A percentile compares a stretch with the other conserved stretches of the same genome.
These are phyloP conservation scores for Usnea hakonensis DNA, from an alignment of 495 filamentous ascomycete genomes.

Conservation along the genomic window DNA sequence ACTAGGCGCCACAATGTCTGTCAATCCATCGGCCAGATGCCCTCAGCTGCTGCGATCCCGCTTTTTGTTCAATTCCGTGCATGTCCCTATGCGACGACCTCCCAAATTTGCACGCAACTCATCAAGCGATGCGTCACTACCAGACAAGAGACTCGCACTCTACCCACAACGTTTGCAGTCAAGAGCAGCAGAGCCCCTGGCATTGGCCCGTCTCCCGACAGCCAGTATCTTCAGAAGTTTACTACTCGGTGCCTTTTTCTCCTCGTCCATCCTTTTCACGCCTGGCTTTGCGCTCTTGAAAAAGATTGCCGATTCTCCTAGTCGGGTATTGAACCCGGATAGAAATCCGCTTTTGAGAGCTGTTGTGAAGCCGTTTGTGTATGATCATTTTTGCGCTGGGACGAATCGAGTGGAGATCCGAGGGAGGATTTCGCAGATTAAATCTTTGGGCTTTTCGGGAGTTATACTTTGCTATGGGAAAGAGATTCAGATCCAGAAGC, in stretches of 20 bases:
- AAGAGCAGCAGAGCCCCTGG: constrained; percentile 2
- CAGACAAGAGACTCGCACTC: not conserved
- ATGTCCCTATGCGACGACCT: not conserved
- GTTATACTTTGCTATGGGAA: constrained; percentile 44
- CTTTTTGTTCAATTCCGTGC: not conserved
- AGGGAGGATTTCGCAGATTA: constrained; percentile 37
- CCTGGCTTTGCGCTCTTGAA: constrained; percentile 17
- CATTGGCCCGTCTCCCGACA: constrained; percentile 11
- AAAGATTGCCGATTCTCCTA: constrained; percentile 8
- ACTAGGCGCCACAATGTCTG: not conserved
- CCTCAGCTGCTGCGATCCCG: not conserved
- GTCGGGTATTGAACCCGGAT: constrained; percentile 8
- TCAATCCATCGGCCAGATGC: not conserved
- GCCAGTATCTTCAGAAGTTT: constrained; percentile 13
- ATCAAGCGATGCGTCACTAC: not conserved
- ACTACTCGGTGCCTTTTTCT: constrained; percentile 40
- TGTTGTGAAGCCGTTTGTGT: constrained; percentile 42
- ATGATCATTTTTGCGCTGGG: constrained; percentile 46
- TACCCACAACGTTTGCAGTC: not conserved
- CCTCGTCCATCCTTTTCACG: constrained; percentile 14
- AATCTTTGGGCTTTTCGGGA: constrained; percentile 38
- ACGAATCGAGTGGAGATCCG: constrained; percentile 43
- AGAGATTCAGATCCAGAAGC: constrained; percentile 28
- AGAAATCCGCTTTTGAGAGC: constrained; percentile 40
- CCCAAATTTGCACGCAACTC: not conserved